phyloP scores from a whole-genome alignment of 1,139 yeast genomes.

The Nakaseomyces glabratus region DNA sequence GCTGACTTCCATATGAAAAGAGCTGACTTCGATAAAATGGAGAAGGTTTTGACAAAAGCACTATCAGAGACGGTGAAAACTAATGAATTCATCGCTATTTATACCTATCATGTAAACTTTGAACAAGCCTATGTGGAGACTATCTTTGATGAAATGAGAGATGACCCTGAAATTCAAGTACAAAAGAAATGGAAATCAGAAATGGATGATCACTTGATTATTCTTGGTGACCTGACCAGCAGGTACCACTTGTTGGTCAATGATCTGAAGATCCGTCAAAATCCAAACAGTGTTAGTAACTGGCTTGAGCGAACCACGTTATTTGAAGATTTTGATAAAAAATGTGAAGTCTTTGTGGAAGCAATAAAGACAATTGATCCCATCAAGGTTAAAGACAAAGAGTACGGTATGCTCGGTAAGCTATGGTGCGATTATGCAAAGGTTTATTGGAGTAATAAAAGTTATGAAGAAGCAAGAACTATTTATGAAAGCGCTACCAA shows the following conservation, averaged over 20 bases:
- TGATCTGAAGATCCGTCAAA: conserved; percentile 58
- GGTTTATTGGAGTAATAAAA: conserved; percentile 49
- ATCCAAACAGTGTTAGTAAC: conserved; percentile 49
- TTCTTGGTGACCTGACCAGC: conserved; percentile 49
- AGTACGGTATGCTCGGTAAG: conserved; percentile 37
- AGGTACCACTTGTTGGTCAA: conserved; percentile 49
- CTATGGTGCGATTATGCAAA: conserved; percentile 68
- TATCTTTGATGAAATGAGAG: conserved; percentile 31
- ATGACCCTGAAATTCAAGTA: conserved; percentile 12
- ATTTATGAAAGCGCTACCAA: conserved; percentile 58
- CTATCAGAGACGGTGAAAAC: conserved; percentile 41
- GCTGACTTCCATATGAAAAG: conserved; percentile 41
- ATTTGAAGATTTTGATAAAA: conserved; percentile 35
- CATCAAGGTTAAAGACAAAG: conserved; percentile 37
- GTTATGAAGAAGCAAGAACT: conserved; percentile 52
- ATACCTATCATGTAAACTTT: conserved; percentile 54
- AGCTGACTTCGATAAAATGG: conserved; percentile 36
- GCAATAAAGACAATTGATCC: conserved; percentile 69
- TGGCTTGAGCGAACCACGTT: conserved; percentile 60
- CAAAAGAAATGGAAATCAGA: conserved; percentile 17
- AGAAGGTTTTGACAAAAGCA: conserved; percentile 31
- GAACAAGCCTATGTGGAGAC: conserved; percentile 44
- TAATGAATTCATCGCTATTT: conserved; percentile 55
- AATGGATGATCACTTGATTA: conserved; percentile 39
- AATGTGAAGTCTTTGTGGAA: conserved; percentile 50